These are phyloP conservation scores for Trypanosoma conorhini DNA, from an alignment of 208 protist species.

Conservation along the genomic window DNA sequence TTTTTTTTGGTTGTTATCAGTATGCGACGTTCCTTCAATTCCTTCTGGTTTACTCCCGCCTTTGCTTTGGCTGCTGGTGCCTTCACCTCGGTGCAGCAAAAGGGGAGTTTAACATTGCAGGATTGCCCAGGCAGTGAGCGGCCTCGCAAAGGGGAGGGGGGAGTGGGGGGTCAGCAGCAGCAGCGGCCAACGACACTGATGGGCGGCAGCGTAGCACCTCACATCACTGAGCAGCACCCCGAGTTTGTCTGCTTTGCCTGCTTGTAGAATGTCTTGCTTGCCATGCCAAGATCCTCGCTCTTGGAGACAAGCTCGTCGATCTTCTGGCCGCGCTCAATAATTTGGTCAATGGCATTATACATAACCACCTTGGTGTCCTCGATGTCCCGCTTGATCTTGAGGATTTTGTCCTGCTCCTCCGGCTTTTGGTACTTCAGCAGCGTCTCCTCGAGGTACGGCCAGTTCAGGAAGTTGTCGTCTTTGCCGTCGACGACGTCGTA, in stretches of 20 bases:
- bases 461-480: constrained; percentile 76
- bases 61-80: not conserved
- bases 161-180: not conserved
- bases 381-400: constrained; percentile 88
- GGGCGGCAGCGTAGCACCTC: not conserved
- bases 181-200: not conserved
- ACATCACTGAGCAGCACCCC: constrained; percentile 88
- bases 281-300: constrained; percentile 79
- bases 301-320: constrained; percentile 89
- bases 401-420: constrained; percentile 88
- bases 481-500: constrained; percentile 60
- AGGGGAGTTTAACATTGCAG: not conserved
- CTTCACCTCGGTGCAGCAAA: not conserved
- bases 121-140: not conserved
- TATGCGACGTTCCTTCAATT: not conserved
- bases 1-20: not conserved
- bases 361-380: constrained; percentile 93
- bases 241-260: constrained; percentile 90
- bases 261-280: constrained; percentile 91
- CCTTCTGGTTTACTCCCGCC: not conserved
- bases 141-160: not conserved
- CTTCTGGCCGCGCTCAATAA: constrained; percentile 89
- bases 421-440: constrained; percentile 90
- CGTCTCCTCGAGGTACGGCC: constrained; percentile 72
- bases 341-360: constrained; percentile 92